Evolutionary conservation across 2,329 filamentous ascomycete species (phyloP).

Genomic region (Domatiomyces catenatus): DNA sequence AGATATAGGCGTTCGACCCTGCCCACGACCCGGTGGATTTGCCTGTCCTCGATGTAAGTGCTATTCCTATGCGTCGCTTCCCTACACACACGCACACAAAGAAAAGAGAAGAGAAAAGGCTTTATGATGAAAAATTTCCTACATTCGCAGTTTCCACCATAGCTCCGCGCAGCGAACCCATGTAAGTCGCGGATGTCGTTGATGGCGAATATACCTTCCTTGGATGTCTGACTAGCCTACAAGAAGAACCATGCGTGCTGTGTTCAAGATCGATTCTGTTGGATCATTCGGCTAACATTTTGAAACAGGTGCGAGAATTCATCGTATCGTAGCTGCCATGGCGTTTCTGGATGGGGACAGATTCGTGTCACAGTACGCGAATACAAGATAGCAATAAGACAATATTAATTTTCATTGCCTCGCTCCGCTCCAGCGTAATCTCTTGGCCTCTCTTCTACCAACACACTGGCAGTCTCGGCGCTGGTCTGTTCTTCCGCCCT

Average conservation of each 20-base stretch:
- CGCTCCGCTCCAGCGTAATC: too few relatives aligned
- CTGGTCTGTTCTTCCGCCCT: neutral
- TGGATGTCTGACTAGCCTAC: constrained; percentile 35
- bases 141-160: constrained; percentile 51
- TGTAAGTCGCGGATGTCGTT: constrained; percentile 29
- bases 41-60: neutral
- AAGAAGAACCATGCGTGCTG: neutral
- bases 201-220: constrained; percentile 34
- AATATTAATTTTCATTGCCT: too few relatives aligned
- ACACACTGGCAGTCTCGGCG: neutral
- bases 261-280: neutral
- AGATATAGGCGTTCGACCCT: neutral
- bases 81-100: neutral
- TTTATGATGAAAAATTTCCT: constrained; percentile 39
- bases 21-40: neutral
- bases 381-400: too few relatives aligned
- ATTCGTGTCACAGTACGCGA: too few relatives aligned
- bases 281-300: neutral
- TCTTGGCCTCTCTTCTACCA: too few relatives aligned
- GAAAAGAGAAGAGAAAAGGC: neutral
- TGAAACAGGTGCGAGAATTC: neutral
- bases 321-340: neutral
- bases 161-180: constrained; percentile 36
- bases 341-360: neutral
- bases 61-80: neutral